Evolutionary conservation across 1,284 basidiomycete genomes (phyloP).

Genomic region (Rhodofomes roseus): DNA sequence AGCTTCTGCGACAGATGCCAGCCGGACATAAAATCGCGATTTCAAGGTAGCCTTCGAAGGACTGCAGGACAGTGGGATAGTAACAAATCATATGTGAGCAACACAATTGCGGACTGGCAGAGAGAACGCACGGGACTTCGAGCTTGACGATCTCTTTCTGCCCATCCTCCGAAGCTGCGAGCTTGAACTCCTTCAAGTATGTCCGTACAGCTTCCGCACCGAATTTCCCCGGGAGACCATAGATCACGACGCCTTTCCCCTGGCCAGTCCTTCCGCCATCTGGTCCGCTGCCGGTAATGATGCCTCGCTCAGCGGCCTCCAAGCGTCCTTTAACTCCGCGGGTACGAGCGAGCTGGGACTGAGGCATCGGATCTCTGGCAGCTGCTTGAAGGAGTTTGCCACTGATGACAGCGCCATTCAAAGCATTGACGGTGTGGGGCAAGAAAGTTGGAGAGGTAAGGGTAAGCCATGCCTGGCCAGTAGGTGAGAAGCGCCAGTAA

Average conservation of each 20-base stretch:
- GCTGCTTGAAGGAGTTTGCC: constrained; percentile 33
- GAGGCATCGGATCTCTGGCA: constrained; percentile 6
- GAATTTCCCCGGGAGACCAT: constrained; percentile 55
- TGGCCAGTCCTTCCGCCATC: constrained; percentile 44
- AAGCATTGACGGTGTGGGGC: constrained; percentile 35
- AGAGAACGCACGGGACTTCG: constrained; percentile 39
- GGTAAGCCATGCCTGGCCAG: constrained; percentile 51
- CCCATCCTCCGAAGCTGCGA: constrained; percentile 36
- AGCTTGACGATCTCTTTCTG: constrained; percentile 44
- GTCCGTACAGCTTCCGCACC: constrained; percentile 32
- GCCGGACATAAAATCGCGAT: constrained; percentile 48
- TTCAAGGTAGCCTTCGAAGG: constrained; percentile 7
- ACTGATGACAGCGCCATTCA: constrained; percentile 42
- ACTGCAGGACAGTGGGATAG: not conserved
- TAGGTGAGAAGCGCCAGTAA: constrained; percentile 56
- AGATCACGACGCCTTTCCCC: constrained; percentile 53
- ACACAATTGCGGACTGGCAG: not conserved
- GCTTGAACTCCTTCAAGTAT: constrained; percentile 41
- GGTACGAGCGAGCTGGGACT: constrained; percentile 22
- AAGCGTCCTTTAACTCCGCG: constrained; percentile 41
- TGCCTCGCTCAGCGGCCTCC: constrained; percentile 36
- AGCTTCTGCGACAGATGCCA: constrained; percentile 57
- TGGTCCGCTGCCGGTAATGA: constrained; percentile 47
- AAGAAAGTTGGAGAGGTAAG: constrained; percentile 44
- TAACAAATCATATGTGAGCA: not conserved